phyloP scores from a whole-genome alignment of 257 asterid genomes.

The Solanum chmielewskii region DNA sequence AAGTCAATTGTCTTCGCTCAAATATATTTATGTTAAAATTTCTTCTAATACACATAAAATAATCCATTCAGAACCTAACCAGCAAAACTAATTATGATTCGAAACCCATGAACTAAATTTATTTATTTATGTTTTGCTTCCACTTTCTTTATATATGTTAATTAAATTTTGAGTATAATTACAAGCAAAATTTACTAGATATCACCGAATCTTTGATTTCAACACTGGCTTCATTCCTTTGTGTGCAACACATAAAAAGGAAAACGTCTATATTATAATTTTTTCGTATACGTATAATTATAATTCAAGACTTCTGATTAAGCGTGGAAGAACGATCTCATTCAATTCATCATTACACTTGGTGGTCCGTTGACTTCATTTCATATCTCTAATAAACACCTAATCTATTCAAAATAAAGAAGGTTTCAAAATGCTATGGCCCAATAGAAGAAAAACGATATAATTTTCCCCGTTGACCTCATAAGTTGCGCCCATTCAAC shows the following conservation, averaged over 20 bases:
- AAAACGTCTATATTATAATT: fast-evolving
- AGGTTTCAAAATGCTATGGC: background rate
- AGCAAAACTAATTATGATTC: fast-evolving
- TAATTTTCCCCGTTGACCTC: background rate
- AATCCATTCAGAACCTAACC: background rate
- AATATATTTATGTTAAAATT: background rate
- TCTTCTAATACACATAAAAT: background rate
- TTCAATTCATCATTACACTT: background rate
- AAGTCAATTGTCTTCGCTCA: background rate
- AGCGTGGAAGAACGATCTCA: fast-evolving
- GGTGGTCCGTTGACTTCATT: background rate
- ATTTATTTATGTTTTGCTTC: background rate
- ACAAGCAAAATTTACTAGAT: background rate
- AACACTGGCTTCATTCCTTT: fast-evolving
- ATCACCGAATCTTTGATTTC: background rate
- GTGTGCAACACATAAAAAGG: background rate
- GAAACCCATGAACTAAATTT: background rate
- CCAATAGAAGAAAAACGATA: background rate
- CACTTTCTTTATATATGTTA: background rate
- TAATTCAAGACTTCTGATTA: background rate
- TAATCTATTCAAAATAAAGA: background rate
- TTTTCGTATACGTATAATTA: background rate
- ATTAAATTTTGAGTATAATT: background rate
- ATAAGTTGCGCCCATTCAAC: background rate
- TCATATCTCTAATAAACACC: background rate